Evolutionary conservation across 2,329 filamentous ascomycete species (phyloP), one percentile per base, ranked within the genome.

Genomic region (Onygenales sp.): DNA sequence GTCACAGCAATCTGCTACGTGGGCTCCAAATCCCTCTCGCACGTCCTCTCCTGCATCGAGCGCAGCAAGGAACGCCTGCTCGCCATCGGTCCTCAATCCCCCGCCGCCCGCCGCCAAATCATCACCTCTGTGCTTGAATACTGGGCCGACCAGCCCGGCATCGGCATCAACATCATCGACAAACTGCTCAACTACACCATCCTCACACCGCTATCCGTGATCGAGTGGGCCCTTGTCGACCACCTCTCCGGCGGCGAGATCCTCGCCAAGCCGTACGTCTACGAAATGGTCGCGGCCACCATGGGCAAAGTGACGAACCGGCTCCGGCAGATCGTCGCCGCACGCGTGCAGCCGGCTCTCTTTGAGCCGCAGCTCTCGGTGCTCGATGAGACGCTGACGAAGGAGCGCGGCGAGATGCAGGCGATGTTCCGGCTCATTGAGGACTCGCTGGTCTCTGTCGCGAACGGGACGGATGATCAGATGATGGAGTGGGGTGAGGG

Each of bases 131-230:
- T 97, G 40, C 88, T 96, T 75, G 79, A 84, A 42, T 98, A 96
- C 75, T 98, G 93, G 93, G 81, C 82, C 46, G 85, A 92, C 34
- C 92, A 98, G 63, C 90, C 92, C 0, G 93, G 93, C 55, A 85
- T 94, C 43, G 93, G 90, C 2, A 82, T 97, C 60, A 88, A 87
- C 61, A 95, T 98, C 62, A 81, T 97, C 54, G 92, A 97, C 75
- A 97, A 97, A 71, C 80, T 98, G 4, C 84, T 98, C 61, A 98
- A 97, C 73, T 98, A 96, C 74, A 91, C 88, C 11, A 95, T 98
- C 62, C 78, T 98, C 37, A 90, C 86, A 7, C 93, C 93, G 0
- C 76, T 84, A 54, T 85, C 85, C 13, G 90, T 98, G 32, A 80
- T 96, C 47, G 85, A 95, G 64, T 98, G 93, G 93, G 88, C 88